A percentile compares a stretch with the other conserved stretches of the same genome.
phyloP scores from a whole-genome alignment of 1,284 basidiomycete genomes.

The Rhodotorula sp. region DNA sequence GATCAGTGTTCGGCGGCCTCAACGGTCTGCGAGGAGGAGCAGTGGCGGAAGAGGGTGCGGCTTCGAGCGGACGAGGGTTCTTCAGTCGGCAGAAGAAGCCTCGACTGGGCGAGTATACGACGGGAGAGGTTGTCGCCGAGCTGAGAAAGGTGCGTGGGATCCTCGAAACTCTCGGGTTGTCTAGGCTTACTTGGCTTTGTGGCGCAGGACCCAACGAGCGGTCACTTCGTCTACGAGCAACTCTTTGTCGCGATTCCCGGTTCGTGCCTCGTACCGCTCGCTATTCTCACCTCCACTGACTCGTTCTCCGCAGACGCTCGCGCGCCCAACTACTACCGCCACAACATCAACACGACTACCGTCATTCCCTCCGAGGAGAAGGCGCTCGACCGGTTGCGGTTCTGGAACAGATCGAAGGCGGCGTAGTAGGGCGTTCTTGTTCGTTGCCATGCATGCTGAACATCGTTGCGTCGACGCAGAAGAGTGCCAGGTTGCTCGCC shows the following conservation, averaged over 20 bases:
- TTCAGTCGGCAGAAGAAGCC: slow-evolving; percentile 37
- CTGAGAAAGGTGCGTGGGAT: slow-evolving; percentile 29
- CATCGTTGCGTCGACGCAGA: too few relatives aligned
- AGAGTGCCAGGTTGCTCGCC: too few relatives aligned
- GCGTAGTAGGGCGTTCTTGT: too few relatives aligned
- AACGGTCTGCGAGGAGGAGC: neutral
- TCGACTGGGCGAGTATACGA: slow-evolving; percentile 26
- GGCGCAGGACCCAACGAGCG: slow-evolving; percentile 26
- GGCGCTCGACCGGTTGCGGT: slow-evolving; percentile 24
- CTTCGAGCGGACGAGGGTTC: neutral
- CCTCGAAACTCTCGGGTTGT: too few relatives aligned
- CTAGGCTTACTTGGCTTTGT: too few relatives aligned
- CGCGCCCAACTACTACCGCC: slow-evolving; percentile 29
- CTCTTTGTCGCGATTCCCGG: slow-evolving; percentile 36
- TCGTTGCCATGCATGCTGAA: too few relatives aligned
- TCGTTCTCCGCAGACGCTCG: slow-evolving; percentile 16
- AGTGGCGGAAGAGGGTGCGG: neutral
- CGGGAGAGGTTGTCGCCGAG: slow-evolving; percentile 39
- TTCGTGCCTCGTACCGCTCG: neutral
- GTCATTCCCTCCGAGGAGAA: slow-evolving; percentile 10
- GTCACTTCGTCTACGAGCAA: slow-evolving; percentile 39
- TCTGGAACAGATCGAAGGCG: slow-evolving; percentile 32
- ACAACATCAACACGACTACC: slow-evolving; percentile 30
- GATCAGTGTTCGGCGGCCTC: slow-evolving; percentile 9
- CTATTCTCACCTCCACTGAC: neutral